Conservation (phyloP, 139 green algal genomes). For the Medakamo hakoo region DNA sequence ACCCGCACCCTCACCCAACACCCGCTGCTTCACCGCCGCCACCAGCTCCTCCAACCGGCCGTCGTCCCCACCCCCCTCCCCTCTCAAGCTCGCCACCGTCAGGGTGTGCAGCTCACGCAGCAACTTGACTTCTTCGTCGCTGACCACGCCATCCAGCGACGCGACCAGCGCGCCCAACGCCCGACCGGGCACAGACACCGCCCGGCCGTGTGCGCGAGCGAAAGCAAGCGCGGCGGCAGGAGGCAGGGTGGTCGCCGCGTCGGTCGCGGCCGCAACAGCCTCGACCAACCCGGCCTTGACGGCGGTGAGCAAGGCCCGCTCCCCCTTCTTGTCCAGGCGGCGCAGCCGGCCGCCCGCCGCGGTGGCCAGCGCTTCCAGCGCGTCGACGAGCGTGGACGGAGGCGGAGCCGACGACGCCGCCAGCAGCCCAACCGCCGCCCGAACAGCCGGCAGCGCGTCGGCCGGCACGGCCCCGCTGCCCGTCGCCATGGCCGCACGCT, state of each 20-base stretch:
- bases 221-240: constrained; percentile 47
- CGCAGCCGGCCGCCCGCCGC: constrained; percentile 41
- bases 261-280: constrained; percentile 15
- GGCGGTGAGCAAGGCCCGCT: constrained; percentile 22
- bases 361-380: constrained; percentile 28
- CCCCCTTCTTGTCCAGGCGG: constrained; percentile 60
- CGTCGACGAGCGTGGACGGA: neutral
- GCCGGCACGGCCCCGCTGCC: constrained; percentile 12
- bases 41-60: neutral
- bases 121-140: constrained; percentile 8
- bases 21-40: neutral
- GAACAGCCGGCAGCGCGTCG: constrained; percentile 13
- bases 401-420: neutral
- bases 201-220: constrained; percentile 18
- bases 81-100: constrained; percentile 5
- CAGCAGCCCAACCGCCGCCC: constrained; percentile 13
- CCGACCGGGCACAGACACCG: constrained; percentile 22
- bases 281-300: constrained; percentile 17
- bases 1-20: neutral
- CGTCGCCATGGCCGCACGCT: constrained; percentile 17
- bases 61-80: neutral
- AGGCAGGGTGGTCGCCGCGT: constrained; percentile 39
- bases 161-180: constrained; percentile 23
- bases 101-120: constrained; percentile 12
- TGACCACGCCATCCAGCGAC: constrained; percentile 36